Evolutionary conservation across 352 stramenopile species (phyloP), one percentile per base, ranked within the genome.

Genomic region (Phytophthora syringae): DNA sequence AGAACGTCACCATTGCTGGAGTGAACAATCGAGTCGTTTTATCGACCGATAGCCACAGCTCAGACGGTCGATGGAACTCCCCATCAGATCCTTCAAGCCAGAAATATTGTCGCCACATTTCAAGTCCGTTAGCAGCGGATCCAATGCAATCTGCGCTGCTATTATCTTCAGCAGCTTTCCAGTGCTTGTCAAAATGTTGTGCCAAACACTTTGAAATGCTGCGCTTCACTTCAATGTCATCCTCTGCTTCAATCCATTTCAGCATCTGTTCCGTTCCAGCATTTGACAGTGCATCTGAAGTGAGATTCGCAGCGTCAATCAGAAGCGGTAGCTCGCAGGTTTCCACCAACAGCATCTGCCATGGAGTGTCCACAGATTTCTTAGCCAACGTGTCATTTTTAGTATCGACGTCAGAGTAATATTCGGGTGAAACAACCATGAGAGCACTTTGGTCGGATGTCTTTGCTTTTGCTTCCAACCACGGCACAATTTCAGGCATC

Each of bases 151-250:
- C 20, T 7, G 4, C 15, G 7, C 22, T 50, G 43, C 16, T 24
- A n/a, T 60, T 39, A n/a, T 50, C 39, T 9, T 59, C 28, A 11
- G 42, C 18, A 6, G 18, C 11, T 28, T 5, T 44, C 84, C 84
- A 93, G 10, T 70, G 58, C 0, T 65, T 66, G 25, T 92, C 78
- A 32, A 92, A 37, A 21, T 77, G 59, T 7, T 64, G 54, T 18
- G 78, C 76, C 22, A 93, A 60, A 44, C 76, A 69, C 25, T 45
- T 59, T 13, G 85, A 92, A n/a, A 91, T 53, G 0, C 18, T 64
- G 9, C 68, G 62, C 27, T 84, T 89, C 3, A 72, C 15, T 4
- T 36, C 24, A 5, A 57, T 7, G 37, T 82, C 54, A 20, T 61
- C 7, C 20, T 92, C 85, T 3, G 18, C 27, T 32, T 79, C 61